Base-by-base conservation (phyloP, 805 yeast species). In the Cyberlindnera xylosilytica region DNA sequence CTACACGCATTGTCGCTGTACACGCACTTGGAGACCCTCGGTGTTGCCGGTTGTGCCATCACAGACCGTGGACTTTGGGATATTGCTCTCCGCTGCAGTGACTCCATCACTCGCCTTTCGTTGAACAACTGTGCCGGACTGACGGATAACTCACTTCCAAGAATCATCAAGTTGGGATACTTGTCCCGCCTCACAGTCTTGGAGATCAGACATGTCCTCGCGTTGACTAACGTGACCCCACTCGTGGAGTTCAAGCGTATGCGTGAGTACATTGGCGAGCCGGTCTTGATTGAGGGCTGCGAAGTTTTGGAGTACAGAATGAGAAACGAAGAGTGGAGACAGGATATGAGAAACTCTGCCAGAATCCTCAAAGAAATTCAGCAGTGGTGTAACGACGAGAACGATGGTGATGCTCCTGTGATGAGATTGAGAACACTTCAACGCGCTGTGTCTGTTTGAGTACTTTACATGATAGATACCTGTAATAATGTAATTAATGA, bases 21-120 rank as follows among this genome's bases (percentile, higher is more conserved):
- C 35, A 81, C 58, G 61, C 19, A 59, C 65, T 17, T 69, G 83
- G 35, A 72, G 34, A 88, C 97, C 0, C 66, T 90, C 34, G 97
- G 97, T 0, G 66, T 88, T 17, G 96, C 97, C 0, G 98, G 98
- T 6, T 87, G 96, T 61, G 70, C 76, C 34, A 74, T 90, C 16
- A 78, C 86, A 7, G 96, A 90, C 64, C 71, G 78, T 33, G 72
- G 86, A 4, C 66, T 90, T 13, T 87, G 96, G 95, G 90, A 84
- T 54, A 63, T 90, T 26, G 88, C 89, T 0, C 61, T 74, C 15
- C 60, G 69, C 39, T 64, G 78, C 20, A 79, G 80, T 18, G 53
- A 58, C 1, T 54, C 65, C 5, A 54, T 90, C 4, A 79, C 78
- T 52, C 69, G 96, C 39, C 65, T 89, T 17, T 83, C 95, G 7